Conservation (phyloP, 192 early-diverging fungal species). For the Geranomyces variabilis region DNA sequence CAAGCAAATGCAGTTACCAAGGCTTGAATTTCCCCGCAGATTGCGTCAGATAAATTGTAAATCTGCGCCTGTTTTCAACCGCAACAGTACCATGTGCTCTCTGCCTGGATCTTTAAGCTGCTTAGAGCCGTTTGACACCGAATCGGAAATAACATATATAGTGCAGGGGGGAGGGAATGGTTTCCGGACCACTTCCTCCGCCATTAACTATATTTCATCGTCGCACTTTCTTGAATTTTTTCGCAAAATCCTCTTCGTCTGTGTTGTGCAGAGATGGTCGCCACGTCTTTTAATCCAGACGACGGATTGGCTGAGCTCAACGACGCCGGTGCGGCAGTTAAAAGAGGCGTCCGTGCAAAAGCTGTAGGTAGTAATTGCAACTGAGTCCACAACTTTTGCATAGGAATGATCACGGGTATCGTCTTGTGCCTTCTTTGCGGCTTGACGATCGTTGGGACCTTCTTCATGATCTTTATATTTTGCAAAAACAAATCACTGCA, state of each 20-base stretch:
- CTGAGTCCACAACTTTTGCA: not conserved
- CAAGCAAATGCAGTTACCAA: too few species aligned
- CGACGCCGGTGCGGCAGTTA: not conserved
- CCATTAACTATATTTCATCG: too few species aligned
- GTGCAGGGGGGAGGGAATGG: too few species aligned
- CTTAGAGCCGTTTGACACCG: too few species aligned
- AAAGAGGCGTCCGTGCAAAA: too few species aligned
- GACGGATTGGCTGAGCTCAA: not conserved
- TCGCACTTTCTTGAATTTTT: not conserved
- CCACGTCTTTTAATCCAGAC: not conserved
- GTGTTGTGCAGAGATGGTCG: not conserved
- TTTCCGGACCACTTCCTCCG: too few species aligned
- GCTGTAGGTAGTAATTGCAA: too few species aligned
- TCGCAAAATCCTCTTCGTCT: not conserved
- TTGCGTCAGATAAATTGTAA: not conserved
- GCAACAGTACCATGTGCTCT: too few species aligned
- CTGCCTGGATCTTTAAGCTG: too few species aligned
- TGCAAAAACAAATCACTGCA: constrained; percentile 1
- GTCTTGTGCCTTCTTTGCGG: constrained; percentile 1
- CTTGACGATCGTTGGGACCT: not conserved
- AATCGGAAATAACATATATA: too few species aligned
- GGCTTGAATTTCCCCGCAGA: not conserved
- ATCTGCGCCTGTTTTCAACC: not conserved
- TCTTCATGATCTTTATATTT: not conserved
- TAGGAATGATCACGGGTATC: not conserved